Percentiles rank a stretch among this genome's conserved stretches.
Conservation (phyloP, 2,329 filamentous ascomycete species). For the Scedosporium boydii region DNA sequence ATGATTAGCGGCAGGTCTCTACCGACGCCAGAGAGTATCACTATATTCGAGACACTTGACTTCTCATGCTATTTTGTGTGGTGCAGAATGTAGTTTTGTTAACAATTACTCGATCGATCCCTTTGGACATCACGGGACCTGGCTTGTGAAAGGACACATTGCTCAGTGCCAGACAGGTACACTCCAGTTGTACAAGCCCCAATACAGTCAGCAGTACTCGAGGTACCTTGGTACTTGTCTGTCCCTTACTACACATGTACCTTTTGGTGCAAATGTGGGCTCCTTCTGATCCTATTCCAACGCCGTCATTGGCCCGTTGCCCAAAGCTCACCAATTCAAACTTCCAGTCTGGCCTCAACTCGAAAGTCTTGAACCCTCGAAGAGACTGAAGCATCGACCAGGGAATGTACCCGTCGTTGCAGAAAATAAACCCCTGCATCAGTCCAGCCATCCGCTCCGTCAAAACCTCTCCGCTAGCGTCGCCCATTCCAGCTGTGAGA, state of each 20-base stretch:
- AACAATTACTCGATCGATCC: neutral
- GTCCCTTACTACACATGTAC: too few species aligned
- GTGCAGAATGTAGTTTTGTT: neutral
- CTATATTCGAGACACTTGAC: neutral
- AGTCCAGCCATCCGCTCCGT: neutral
- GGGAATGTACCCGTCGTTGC: neutral
- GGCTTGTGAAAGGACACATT: conserved; percentile 6
- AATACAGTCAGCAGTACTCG: too few species aligned
- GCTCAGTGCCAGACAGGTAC: neutral
- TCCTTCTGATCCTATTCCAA: neutral
- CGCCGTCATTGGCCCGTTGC: neutral
- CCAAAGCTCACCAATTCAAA: neutral
- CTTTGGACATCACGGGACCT: neutral
- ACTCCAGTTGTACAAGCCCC: neutral
- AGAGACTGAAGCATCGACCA: neutral
- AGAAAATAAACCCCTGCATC: neutral
- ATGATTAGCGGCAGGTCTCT: neutral
- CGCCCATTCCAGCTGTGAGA: neutral
- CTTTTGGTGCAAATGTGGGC: too few species aligned
- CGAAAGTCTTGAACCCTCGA: neutral
- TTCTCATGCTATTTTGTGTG: neutral
- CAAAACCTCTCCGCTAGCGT: neutral
- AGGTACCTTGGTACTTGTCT: too few species aligned
- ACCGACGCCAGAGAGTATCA: neutral
- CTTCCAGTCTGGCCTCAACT: conserved; percentile 6